Evolutionary conservation across 345 rosid species (phyloP), one percentile per base, ranked within the genome.

Genomic region (Arabidopsis arenosa): DNA sequence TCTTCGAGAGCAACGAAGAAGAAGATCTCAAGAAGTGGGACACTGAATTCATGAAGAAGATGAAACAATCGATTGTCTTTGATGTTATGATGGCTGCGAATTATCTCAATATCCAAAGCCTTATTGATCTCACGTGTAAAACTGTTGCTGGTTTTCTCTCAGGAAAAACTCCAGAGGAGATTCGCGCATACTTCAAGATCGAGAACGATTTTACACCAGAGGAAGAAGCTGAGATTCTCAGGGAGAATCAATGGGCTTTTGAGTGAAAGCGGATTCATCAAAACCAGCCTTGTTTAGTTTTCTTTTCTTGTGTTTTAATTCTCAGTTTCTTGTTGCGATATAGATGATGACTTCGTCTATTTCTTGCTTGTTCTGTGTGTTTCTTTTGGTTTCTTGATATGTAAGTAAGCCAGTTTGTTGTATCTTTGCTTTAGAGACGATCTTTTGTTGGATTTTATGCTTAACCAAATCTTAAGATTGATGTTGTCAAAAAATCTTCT

Each of bases 231-330:
- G 72, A 84, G 81, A 79, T 85, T 30, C 80, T 87, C 17, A 56
- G 72, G 30, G 87, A 86, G 76, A 83, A 83, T 60, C 85, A 79
- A 54, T 86, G 92, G 97, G 87, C 85, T 1, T 87, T 87, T 11
- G 83, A 84, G 54, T 89, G 81, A 85, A 79, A 85, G 2, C 0
- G 8, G 28, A 44, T 44, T 12, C 14, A 3, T 14, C 15, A 5
- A 40, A 3, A 4, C 26, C 26, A 23, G 26, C 26, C 26, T 23
- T 23, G 26, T 23, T 23, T 23, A 23, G 26, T 23, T 23, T 28
- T 28, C 32, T 28, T 28, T 28, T 14, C 18, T 45, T 45, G 18
- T 45, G 51, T n/a, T 45, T 45, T 23, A 23, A 23, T 23, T 23
- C 26, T 45, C 49, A 14, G 17, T 45, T 44, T 44, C 2, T 44